phyloP scores from a whole-genome alignment of 2,329 filamentous ascomycete genomes.

The Ustulina deusta region DNA sequence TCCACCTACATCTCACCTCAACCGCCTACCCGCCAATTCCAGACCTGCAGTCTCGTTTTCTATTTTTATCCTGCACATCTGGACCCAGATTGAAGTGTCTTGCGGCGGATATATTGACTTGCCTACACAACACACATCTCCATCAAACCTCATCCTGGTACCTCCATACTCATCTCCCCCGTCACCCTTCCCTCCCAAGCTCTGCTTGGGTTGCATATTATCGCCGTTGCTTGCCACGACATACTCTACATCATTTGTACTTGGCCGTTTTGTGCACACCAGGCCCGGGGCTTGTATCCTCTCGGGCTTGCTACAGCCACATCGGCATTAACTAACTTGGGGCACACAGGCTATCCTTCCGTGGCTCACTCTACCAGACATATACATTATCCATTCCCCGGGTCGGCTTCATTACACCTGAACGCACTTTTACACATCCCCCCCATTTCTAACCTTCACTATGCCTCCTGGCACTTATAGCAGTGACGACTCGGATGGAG shows the following conservation, averaged over 20 bases:
- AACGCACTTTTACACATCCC: neutral
- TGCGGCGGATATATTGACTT: neutral
- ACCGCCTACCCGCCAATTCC: neutral
- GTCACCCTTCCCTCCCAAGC: neutral
- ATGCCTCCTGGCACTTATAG: slow-evolving; percentile 36
- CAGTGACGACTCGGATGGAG: slow-evolving; percentile 41
- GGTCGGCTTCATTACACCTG: slow-evolving; percentile 4
- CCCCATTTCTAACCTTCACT: neutral
- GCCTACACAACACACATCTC: neutral
- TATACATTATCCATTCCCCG: neutral
- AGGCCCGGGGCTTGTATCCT: neutral
- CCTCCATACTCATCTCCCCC: neutral
- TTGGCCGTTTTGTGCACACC: neutral
- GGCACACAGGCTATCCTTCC: neutral
- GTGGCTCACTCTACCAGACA: neutral
- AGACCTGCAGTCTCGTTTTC: neutral
- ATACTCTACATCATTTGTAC: slow-evolving; percentile 1
- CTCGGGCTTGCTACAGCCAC: neutral
- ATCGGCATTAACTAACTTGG: slow-evolving; percentile 6
- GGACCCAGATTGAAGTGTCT: neutral
- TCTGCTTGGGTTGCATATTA: neutral
- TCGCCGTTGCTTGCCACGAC: neutral
- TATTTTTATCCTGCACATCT: neutral
- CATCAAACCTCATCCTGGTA: neutral
- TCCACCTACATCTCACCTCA: neutral